A percentile compares a stretch with the other conserved stretches of the same genome.
These are phyloP conservation scores for Protomyces arabidopsidicola DNA, from an alignment of 1,139 yeast species.

Conservation along the genomic window DNA sequence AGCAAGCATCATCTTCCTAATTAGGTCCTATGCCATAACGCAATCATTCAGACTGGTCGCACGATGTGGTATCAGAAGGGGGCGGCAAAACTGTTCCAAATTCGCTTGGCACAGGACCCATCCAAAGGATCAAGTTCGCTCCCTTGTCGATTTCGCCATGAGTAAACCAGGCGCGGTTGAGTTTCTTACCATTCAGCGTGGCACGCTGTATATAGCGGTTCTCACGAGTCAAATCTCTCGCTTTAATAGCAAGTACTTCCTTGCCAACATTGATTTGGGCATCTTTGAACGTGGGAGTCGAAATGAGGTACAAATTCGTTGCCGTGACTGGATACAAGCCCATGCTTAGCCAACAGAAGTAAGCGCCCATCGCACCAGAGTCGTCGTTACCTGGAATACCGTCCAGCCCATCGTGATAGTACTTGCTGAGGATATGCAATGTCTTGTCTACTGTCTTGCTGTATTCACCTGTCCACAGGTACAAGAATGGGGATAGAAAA, in stretches of 20 bases:
- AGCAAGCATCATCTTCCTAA: no score
- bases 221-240: not conserved
- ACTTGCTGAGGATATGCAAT: conserved; percentile 1
- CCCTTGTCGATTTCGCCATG: conserved; percentile 16
- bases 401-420: conserved; percentile 12
- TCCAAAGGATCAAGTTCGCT: conserved; percentile 2
- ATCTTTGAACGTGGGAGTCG: conserved; percentile 9
- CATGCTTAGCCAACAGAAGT: conserved; percentile 22
- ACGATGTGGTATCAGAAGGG: conserved; percentile 10
- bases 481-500: conserved; percentile 22
- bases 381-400: conserved; percentile 26
- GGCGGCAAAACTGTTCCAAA: conserved; percentile 6
- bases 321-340: conserved; percentile 21
- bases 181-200: conserved; percentile 1
- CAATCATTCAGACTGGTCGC: not conserved
- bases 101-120: conserved; percentile 6
- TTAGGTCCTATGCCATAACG: no score
- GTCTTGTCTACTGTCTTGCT: conserved; percentile 15
- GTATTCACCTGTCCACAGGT: conserved; percentile 20
- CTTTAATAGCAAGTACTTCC: not conserved
- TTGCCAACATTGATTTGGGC: not conserved
- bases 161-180: conserved; percentile 12
- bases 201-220: conserved; percentile 6
- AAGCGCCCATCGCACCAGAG: conserved; percentile 23
- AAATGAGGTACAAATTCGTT: conserved; percentile 10